Evolutionary conservation across 768 basidiomycete species (phyloP), one percentile per base, ranked within the genome.

Genomic region (Exidia glandulosa): DNA sequence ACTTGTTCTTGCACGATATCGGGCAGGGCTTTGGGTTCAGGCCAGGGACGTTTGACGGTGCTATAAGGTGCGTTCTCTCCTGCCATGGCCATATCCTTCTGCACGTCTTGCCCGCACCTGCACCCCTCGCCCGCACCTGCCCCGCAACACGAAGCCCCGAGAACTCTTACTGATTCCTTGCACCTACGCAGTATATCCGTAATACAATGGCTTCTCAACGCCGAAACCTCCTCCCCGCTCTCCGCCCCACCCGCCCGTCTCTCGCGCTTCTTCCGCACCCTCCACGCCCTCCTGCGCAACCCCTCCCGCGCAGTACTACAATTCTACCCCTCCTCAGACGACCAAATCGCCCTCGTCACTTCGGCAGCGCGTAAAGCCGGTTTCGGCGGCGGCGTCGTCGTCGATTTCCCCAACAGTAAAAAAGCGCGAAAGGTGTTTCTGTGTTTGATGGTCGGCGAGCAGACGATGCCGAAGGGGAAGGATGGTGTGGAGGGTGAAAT

Each of bases 21-120:
- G 96, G 96, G 0, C 96, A 99, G 70, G 96, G 96, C 0, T 90
- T 98, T 67, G 94, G 94, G 6, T 99, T 96, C 72, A 82, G 96
- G 41, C 90, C 96, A 60, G 96, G 95, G 62, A 88, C 89, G 63
- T 98, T 99, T 70, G 96, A 99, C 70, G 96, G 95, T 45, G 94
- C 92, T 5, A 98, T 99, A 68, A 95, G 94, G 94, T 88, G 36
- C 33, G 76, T 66, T n/a, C n/a, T 10, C 56, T 37, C 27, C n/a
- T 47, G 37, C 36, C 31, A 41, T 12, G 41, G 37, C n/a, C n/a
- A n/a, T n/a, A n/a, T n/a, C n/a, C n/a, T n/a, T n/a, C n/a, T 37
- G 41, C n/a, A 31, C 52, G 29, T 23, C 25, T 58, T 52, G 41
- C 37, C 36, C 33, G 16, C n/a, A n/a, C n/a, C n/a, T n/a, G n/a